Evolutionary conservation across 345 rosid species (phyloP).

Genomic region (Boechera divaricarpa): DNA sequence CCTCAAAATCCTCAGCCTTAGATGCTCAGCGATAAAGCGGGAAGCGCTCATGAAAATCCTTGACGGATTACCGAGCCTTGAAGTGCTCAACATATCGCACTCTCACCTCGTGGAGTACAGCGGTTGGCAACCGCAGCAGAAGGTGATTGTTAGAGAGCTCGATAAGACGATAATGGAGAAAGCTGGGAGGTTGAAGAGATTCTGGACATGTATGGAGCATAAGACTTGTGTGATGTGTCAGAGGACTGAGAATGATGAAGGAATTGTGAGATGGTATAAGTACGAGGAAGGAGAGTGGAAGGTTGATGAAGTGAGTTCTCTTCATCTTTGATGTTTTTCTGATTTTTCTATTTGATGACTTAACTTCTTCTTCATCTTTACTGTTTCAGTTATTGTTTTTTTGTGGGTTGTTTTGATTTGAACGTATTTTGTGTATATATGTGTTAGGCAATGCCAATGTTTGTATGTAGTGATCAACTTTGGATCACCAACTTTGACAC

Average conservation of each 20-base stretch:
- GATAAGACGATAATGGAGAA: constrained; percentile 60
- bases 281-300: constrained; percentile 89
- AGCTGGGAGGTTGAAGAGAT: constrained; percentile 61
- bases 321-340: constrained; percentile 43
- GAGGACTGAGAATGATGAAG: constrained; percentile 70
- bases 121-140: constrained; percentile 49
- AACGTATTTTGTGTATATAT: constrained; percentile 30
- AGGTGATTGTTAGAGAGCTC: constrained; percentile 54
- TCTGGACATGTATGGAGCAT: constrained; percentile 65
- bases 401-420: constrained; percentile 17
- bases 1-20: constrained; percentile 68
- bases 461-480: constrained; percentile 30
- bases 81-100: constrained; percentile 86
- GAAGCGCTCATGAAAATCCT: constrained; percentile 68
- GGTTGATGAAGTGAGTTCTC: constrained; percentile 66
- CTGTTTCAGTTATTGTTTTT: constrained; percentile 4
- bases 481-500: constrained; percentile 37
- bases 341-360: constrained; percentile 42
- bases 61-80: constrained; percentile 60
- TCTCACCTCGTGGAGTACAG: constrained; percentile 61
- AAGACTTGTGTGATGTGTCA: constrained; percentile 77
- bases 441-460: constrained; percentile 36
- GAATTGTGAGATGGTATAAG: constrained; percentile 86
- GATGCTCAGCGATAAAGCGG: constrained; percentile 60
- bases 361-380: background rate